phyloP scores from a whole-genome alignment of 2,329 filamentous ascomycete species.

The Paramyrothecium sp. region DNA sequence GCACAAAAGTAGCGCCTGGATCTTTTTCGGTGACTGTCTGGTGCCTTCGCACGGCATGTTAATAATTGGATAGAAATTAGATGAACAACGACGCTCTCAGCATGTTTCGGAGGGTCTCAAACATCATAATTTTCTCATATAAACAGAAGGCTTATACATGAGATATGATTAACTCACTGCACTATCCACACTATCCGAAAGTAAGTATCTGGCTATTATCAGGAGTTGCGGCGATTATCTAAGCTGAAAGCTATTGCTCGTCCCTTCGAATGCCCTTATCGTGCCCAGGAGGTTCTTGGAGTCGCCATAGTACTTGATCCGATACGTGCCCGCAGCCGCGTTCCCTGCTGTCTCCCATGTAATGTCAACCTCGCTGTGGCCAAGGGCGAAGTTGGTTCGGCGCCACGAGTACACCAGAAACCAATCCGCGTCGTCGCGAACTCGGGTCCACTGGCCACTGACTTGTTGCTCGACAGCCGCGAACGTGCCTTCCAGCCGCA shows the following conservation, averaged over 20 bases:
- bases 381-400: constrained; percentile 66
- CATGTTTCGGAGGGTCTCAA: too few species aligned
- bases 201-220: background rate
- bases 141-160: too few species aligned
- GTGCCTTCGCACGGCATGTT: too few species aligned
- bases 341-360: constrained; percentile 65
- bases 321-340: constrained; percentile 65
- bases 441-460: constrained; percentile 56
- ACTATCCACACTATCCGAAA: too few species aligned
- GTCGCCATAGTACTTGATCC: constrained; percentile 83
- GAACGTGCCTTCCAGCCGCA: constrained; percentile 75
- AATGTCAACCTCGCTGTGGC: constrained; percentile 75
- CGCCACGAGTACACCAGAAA: constrained; percentile 78
- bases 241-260: constrained; percentile 16
- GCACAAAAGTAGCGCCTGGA: too few species aligned
- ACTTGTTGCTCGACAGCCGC: constrained; percentile 68
- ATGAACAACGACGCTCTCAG: too few species aligned
- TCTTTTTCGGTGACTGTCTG: too few species aligned
- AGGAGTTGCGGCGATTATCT: background rate
- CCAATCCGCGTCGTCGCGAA: constrained; percentile 80
- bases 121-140: too few species aligned
- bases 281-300: constrained; percentile 56
- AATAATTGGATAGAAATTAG: too few species aligned
- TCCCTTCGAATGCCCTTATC: constrained; percentile 17
- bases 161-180: too few species aligned